Evolutionary conservation across 1,284 basidiomycete genomes (phyloP).

Genomic region (Sparassis latifolia): DNA sequence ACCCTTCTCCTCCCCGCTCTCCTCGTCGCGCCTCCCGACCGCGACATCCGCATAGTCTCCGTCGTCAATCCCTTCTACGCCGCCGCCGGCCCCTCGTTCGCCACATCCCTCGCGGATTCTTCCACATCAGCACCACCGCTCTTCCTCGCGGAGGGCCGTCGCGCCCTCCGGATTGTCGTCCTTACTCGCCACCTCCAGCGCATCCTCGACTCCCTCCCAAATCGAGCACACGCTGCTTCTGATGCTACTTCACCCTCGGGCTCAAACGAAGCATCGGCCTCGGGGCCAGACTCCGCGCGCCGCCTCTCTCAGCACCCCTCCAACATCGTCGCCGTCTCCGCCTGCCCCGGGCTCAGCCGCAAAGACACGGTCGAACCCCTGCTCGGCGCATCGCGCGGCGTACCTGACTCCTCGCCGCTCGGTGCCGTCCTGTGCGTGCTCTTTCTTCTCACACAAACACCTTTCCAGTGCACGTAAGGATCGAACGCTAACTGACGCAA

Average conservation of each 20-base stretch:
- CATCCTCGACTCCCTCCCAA: slow-evolving; percentile 68
- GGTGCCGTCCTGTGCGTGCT: slow-evolving; percentile 40
- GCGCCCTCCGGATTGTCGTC: slow-evolving; percentile 58
- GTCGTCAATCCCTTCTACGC: slow-evolving; percentile 83
- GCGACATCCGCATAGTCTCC: slow-evolving; percentile 78
- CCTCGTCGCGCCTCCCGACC: slow-evolving; percentile 72
- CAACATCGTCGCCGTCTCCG: slow-evolving; percentile 66
- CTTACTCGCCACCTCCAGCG: slow-evolving; percentile 72
- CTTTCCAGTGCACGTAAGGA: background rate
- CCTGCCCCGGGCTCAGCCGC: slow-evolving; percentile 68
- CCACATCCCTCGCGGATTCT: slow-evolving; percentile 19
- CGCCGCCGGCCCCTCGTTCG: slow-evolving; percentile 52
- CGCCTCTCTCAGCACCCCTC: slow-evolving; percentile 38
- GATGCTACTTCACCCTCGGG: slow-evolving; percentile 3
- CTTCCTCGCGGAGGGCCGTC: slow-evolving; percentile 54
- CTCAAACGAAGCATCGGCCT: slow-evolving; percentile 1
- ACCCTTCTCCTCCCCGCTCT: slow-evolving; percentile 75
- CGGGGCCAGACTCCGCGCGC: slow-evolving; percentile 6
- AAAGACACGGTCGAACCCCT: slow-evolving; percentile 56
- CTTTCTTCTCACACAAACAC: background rate
- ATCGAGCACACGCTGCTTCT: slow-evolving; percentile 46
- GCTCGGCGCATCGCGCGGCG: slow-evolving; percentile 39
- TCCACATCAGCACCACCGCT: slow-evolving; percentile 24
- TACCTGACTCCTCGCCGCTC: slow-evolving; percentile 27
- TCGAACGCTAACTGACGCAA: background rate